Percentiles rank a stretch among this genome's conserved stretches.
Evolutionary conservation across 208 protist species (phyloP).

Genomic region (Acanthamoeba royreba): DNA sequence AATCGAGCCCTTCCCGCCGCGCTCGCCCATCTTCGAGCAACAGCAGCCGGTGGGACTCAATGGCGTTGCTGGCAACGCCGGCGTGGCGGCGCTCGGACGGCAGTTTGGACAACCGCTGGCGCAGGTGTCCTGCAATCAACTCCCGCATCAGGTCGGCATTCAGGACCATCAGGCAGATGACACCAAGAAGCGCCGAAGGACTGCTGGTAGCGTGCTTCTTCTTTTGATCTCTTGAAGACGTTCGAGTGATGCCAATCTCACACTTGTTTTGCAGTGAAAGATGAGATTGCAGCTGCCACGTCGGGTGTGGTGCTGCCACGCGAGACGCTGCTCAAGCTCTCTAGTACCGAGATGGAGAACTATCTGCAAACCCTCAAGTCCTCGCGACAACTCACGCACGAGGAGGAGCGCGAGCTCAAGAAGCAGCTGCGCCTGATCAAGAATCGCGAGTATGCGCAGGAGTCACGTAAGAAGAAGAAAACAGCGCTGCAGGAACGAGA

Average conservation of each 20-base stretch:
- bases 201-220: too few species aligned
- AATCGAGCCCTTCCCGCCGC: neutral
- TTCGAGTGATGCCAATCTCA: too few species aligned
- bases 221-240: too few species aligned
- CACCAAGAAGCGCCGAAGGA: too few species aligned
- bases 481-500: conserved; percentile 52
- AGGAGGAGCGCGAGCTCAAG: conserved; percentile 60
- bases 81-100: neutral
- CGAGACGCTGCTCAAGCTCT: conserved; percentile 53
- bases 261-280: neutral
- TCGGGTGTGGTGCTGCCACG: neutral
- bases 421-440: conserved; percentile 59
- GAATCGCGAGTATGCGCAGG: conserved; percentile 64
- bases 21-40: neutral
- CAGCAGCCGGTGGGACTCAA: neutral
- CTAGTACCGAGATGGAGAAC: conserved; percentile 56
- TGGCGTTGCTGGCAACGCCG: neutral
- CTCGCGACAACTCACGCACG: conserved; percentile 20
- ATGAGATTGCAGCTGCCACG: neutral
- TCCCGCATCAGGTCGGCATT: neutral
- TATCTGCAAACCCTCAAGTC: conserved; percentile 51
- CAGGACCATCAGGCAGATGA: neutral
- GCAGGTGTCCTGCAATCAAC: neutral
- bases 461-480: conserved; percentile 57
- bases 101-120: neutral